phyloP scores from a whole-genome alignment of 2,329 filamentous ascomycete genomes.

The Lithohypha guttulata region DNA sequence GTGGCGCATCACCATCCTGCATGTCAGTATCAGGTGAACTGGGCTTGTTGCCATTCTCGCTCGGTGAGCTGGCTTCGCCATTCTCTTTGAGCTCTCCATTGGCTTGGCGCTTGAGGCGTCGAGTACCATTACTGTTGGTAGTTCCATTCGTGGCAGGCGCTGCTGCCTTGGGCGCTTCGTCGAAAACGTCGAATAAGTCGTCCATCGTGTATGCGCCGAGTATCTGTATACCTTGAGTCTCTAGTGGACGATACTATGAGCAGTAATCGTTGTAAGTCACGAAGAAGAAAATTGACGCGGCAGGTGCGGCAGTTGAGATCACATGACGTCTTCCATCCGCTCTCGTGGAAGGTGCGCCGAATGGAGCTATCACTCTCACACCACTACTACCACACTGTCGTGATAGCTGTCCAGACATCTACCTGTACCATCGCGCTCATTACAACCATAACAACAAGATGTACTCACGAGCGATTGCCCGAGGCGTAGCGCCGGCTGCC shows the following conservation, averaged over 20 bases:
- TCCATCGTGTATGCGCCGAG: too few species aligned
- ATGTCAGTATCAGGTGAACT: conserved; percentile 12
- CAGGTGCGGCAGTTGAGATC: conserved; percentile 13
- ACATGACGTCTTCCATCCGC: too few species aligned
- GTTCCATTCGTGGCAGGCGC: conserved; percentile 23
- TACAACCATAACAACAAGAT: conserved; percentile 49
- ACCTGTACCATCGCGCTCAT: conserved; percentile 9
- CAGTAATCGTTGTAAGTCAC: too few species aligned
- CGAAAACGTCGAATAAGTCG: conserved; percentile 74
- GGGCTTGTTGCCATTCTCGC: not conserved
- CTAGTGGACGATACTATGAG: too few species aligned
- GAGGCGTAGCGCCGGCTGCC: conserved; percentile 58
- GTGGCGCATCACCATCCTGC: conserved; percentile 28
- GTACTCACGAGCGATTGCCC: conserved; percentile 58
- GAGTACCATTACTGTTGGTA: conserved; percentile 41
- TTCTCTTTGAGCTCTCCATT: conserved; percentile 61
- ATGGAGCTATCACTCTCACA: not conserved
- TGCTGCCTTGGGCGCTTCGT: conserved; percentile 49
- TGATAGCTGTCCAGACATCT: too few species aligned
- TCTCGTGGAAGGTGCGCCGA: conserved; percentile 5
- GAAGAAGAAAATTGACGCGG: conserved; percentile 16
- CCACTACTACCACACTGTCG: not conserved
- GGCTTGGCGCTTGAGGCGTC: conserved; percentile 69
- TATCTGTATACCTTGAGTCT: too few species aligned
- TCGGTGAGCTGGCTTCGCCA: conserved; percentile 8